A percentile compares a stretch with the other conserved stretches of the same genome.
Conservation (phyloP, 306 rosid species). For the Sphenostylis stenocarpa region DNA sequence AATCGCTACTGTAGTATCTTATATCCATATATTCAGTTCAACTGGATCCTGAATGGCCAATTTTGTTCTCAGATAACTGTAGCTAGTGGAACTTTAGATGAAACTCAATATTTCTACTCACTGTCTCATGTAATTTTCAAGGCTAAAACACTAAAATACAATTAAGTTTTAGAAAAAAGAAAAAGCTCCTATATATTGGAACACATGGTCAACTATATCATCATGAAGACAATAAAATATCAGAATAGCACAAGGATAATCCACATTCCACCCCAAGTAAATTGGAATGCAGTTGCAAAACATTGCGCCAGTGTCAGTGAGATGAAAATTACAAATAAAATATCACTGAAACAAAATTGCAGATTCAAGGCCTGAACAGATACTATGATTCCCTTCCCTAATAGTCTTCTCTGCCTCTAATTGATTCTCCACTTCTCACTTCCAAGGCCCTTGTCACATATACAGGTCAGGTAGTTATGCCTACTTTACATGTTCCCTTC, state of each 20-base stretch:
- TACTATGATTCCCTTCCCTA: background rate
- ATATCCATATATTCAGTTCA: slow-evolving; percentile 11
- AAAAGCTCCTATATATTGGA: too few relatives aligned
- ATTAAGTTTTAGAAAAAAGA: too few relatives aligned
- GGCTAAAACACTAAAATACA: background rate
- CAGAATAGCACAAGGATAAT: too few relatives aligned
- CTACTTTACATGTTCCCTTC: background rate
- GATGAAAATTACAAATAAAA: too few relatives aligned
- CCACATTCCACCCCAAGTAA: too few relatives aligned
- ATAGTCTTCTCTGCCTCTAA: background rate
- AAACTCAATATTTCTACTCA: background rate
- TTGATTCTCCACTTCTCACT: background rate
- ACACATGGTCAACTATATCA: too few relatives aligned
- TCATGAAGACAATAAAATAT: too few relatives aligned
- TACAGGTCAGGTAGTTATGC: background rate
- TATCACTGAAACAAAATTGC: too few relatives aligned
- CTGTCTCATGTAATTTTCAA: too few relatives aligned
- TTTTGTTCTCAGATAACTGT: background rate
- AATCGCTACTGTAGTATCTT: slow-evolving; percentile 6
- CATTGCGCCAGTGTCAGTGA: too few relatives aligned
- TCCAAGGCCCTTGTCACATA: background rate
- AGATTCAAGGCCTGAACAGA: too few relatives aligned
- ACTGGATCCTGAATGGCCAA: background rate
- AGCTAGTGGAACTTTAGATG: background rate
- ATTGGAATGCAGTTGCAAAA: too few relatives aligned